Percentiles rank a stretch among this genome's conserved stretches.
phyloP scores from a whole-genome alignment of 2,329 filamentous ascomycete genomes.

The Daldinia sp. region DNA sequence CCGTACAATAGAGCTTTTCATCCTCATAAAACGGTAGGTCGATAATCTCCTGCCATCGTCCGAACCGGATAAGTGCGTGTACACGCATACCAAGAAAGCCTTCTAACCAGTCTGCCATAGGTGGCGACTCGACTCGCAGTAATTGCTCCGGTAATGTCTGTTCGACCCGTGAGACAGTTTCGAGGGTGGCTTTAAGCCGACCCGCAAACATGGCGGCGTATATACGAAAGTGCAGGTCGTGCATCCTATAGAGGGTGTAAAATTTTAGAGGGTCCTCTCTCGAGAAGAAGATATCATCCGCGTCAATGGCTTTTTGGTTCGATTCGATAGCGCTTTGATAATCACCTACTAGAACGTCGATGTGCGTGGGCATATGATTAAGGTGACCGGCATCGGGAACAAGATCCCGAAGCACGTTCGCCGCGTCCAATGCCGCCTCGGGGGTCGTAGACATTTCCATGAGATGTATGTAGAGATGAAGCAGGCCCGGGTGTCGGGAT shows the following conservation, averaged over 20 bases:
- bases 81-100: conserved; percentile 72
- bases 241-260: conserved; percentile 78
- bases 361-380: conserved; percentile 79
- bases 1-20: conserved; percentile 69
- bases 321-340: conserved; percentile 72
- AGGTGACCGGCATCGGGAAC: conserved; percentile 76
- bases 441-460: conserved; percentile 78
- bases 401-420: conserved; percentile 68
- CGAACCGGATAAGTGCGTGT: conserved; percentile 78
- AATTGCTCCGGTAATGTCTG: conserved; percentile 68
- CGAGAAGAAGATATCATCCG: conserved; percentile 72
- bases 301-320: conserved; percentile 71
- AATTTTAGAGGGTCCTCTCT: conserved; percentile 71
- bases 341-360: conserved; percentile 77
- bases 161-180: conserved; percentile 68
- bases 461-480: conserved; percentile 80
- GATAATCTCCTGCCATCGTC: conserved; percentile 73
- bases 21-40: conserved; percentile 65
- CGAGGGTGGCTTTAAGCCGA: conserved; percentile 67
- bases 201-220: conserved; percentile 83
- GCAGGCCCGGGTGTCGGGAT: conserved; percentile 69
- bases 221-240: conserved; percentile 78
- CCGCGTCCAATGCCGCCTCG: conserved; percentile 67
- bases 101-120: conserved; percentile 84
- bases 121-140: conserved; percentile 69